Base-by-base conservation (phyloP, 495 filamentous ascomycete genomes). In the Podospora bellae-mahoneyi region DNA sequence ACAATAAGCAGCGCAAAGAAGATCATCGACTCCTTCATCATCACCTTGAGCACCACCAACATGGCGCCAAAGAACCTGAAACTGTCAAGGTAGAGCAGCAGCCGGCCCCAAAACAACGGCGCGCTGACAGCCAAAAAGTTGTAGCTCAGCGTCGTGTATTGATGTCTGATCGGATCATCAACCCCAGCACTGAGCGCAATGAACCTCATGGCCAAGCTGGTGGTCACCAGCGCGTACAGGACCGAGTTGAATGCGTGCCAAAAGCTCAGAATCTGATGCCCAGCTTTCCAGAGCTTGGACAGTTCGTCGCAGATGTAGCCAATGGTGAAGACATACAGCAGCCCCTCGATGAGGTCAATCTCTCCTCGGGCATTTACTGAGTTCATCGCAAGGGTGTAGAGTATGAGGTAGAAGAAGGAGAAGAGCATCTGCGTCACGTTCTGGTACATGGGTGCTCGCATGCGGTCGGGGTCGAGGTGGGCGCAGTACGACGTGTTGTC, bases 21-120 rank as follows among this genome's bases (percentile, higher is more conserved):
- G 70, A 98, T 97, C 64, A 99, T 79, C 66, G 92, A 96, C 76
- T 99, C 95, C 73, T 94, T 92, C 95, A 99, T 98, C 96, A 99
- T 98, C 62, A 98, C 93, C 73, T 97, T 93, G 44, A 99, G 81
- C 4, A 99, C 92, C 7, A 98, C 94, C 44, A 99, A 84, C 96
- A 99, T 98, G 63, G 92, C 92, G 57, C 95, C 95, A 70, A 99
- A 98, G 84, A 99, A 99, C 68, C 91, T 90, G 81, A 95, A 92
- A 0, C 88, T 90, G 81, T 99, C 95, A 9, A 99, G 85, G 75
- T 96, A 99, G 7, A 99, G 87, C 67, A 98, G 84, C 73, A 99
- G 85, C 18, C 95, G 91, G 73, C 89, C 88, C 95, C 95, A 99
- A 78, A 99, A 97, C 92, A 99, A 93, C 1, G 95, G 95, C 0